Evolutionary conservation across 2,329 filamentous ascomycete species (phyloP).

Genomic region (Ophiocordyceps unilateralis): DNA sequence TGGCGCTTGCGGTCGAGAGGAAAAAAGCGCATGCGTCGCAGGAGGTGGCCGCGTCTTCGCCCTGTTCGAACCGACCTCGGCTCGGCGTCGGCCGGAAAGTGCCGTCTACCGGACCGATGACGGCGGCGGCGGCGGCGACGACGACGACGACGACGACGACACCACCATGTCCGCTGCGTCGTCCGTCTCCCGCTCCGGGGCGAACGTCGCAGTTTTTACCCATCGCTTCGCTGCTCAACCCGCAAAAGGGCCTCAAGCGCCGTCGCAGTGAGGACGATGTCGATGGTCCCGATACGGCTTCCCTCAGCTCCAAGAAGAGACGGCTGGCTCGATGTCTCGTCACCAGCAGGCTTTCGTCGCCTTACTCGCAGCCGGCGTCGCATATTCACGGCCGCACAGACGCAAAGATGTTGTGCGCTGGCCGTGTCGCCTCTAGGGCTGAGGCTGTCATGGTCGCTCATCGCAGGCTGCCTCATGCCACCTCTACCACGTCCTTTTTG

Average conservation of each 20-base stretch:
- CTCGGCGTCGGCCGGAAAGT: too few relatives aligned
- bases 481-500: conserved; percentile 33
- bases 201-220: conserved; percentile 2
- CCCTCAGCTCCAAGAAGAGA: conserved; percentile 46
- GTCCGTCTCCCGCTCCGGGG: background rate
- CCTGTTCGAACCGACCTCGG: too few relatives aligned
- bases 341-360: conserved; percentile 52
- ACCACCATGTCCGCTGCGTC: too few relatives aligned
- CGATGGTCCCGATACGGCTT: conserved; percentile 35
- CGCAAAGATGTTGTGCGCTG: conserved; percentile 14
- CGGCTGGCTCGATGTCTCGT: conserved; percentile 44
- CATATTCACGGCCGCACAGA: conserved; percentile 40
- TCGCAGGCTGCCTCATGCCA: conserved; percentile 22
- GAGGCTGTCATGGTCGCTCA: conserved; percentile 13
- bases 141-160: too few relatives aligned
- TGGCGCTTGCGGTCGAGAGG: background rate
- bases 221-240: conserved; percentile 3
- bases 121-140: too few relatives aligned
- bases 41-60: background rate
- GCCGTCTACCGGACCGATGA: too few relatives aligned
- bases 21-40: too few relatives aligned
- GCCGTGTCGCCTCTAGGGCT: conserved; percentile 16
- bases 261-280: conserved; percentile 36
- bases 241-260: conserved; percentile 25
- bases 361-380: conserved; percentile 51